Evolutionary conservation across 2,329 filamentous ascomycete species (phyloP).

Genomic region (Elsinoe arachidis): DNA sequence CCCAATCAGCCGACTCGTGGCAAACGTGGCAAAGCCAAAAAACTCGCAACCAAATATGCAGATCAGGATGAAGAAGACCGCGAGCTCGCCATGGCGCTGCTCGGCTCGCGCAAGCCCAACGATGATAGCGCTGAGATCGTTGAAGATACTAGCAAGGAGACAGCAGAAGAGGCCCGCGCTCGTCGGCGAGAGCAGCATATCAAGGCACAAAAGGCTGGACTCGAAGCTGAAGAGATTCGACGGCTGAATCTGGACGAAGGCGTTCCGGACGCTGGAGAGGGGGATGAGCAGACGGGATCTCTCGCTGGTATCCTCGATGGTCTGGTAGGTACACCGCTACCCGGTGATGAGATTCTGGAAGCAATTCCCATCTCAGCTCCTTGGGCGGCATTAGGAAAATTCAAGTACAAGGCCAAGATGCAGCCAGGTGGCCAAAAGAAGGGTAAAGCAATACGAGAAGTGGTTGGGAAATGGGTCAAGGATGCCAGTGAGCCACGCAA

Average conservation of each 20-base stretch:
- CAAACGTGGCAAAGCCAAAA: conserved; percentile 75
- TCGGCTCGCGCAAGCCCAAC: conserved; percentile 65
- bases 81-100: conserved; percentile 69
- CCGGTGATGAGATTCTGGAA: conserved; percentile 72
- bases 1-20: conserved; percentile 47
- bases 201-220: conserved; percentile 63
- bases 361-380: conserved; percentile 56
- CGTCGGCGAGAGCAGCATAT: conserved; percentile 74
- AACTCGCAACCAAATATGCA: conserved; percentile 80
- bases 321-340: conserved; percentile 67
- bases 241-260: conserved; percentile 52
- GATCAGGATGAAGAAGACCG: conserved; percentile 93
- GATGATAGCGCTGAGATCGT: conserved; percentile 57
- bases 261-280: conserved; percentile 29
- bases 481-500: conserved; percentile 47
- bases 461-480: conserved; percentile 70
- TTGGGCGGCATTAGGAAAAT: conserved; percentile 55
- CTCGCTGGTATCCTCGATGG: conserved; percentile 45
- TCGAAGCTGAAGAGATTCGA: conserved; percentile 64
- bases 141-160: conserved; percentile 56
- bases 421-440: conserved; percentile 88
- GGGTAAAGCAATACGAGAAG: conserved; percentile 86
- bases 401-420: conserved; percentile 92
- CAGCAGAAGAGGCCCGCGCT: conserved; percentile 55
- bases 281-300: conserved; percentile 24